These are phyloP conservation scores for Acanthamoeba sp. DNA, from an alignment of 208 protist genomes.

Conservation along the genomic window DNA sequence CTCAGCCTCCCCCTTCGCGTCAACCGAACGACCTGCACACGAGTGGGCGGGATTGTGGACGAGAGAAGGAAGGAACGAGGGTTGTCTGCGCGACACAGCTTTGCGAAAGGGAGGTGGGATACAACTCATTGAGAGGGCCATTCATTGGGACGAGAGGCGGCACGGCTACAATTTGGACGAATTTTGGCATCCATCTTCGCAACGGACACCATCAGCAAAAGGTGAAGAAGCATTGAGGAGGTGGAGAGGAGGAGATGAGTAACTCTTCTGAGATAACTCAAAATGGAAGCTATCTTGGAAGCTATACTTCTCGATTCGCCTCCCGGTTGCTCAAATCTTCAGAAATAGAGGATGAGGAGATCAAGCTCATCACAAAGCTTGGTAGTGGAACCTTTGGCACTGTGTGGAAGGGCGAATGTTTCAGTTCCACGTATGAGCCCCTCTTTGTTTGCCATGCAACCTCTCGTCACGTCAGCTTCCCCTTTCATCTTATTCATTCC, in stretches of 20 bases:
- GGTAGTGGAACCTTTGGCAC: conserved; percentile 63
- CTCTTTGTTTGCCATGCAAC: not conserved
- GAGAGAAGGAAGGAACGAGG: not conserved
- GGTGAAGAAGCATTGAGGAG: not conserved
- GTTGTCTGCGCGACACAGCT: not conserved
- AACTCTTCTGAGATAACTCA: not conserved
- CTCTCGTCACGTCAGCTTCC: too few relatives aligned
- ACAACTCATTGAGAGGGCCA: too few relatives aligned
- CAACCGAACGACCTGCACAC: not conserved
- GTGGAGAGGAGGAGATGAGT: not conserved
- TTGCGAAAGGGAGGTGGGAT: not conserved
- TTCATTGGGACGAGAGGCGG: not conserved
- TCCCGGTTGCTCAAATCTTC: conserved; percentile 31
- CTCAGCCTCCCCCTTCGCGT: not conserved
- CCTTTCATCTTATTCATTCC: not conserved
- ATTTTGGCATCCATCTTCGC: not conserved
- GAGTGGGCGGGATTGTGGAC: too few relatives aligned
- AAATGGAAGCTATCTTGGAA: conserved; percentile 48
- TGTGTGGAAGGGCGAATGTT: conserved; percentile 70
- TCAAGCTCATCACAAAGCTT: conserved; percentile 46
- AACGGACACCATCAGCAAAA: not conserved
- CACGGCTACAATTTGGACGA: not conserved
- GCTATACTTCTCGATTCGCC: conserved; percentile 16
- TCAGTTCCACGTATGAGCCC: conserved; percentile 29
- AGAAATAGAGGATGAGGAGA: conserved; percentile 63